Base-by-base conservation (phyloP, 2,329 filamentous ascomycete species). In the Aspergillus proliferans region DNA sequence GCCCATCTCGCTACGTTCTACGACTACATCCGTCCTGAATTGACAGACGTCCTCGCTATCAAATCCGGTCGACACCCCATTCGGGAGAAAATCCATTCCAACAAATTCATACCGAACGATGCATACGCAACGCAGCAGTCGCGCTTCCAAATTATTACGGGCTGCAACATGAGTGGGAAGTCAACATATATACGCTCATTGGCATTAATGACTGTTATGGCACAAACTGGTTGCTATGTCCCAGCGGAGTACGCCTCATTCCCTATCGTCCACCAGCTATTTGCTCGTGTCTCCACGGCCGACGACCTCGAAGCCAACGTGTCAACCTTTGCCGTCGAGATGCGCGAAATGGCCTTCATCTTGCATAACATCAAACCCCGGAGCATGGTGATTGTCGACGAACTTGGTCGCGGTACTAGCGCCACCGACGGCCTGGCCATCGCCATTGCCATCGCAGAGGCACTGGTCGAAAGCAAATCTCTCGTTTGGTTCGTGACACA, bases 91-190 rank as follows among this genome's bases (percentile, higher is more conserved):
- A 80, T 84, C 2, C 82, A 88, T 55, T 71, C 74, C 1, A 79
- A 78, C 42, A 82, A 80, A 19, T 95, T 87, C 62, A 76, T 97
- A 3, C 87, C 93, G 0, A 97, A 97, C 55, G 91, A 97, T 61
- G 87, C 91, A 24, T 97, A 91, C 60, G 86, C 88, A 2, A 87
- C 85, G 0, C 79, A 86, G 30, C 84, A 92, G 52, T 83, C 84
- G 33, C 83, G 91, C 1, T 95, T 96, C 60, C 91, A 97, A 56
- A 86, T 97, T 52, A 85, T 98, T 54, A 97, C 92, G 0, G 92
- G 93, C 3, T 94, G 88, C 66, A 98, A 98, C 60, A 98, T 98
- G 93, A 95, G 89, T 58, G 93, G 91, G 1, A 98, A 97, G 67
- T 95, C 87, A 55, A 98, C 91, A 0, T 97, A 96, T 62, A 95